Evolutionary conservation across 208 protist species (phyloP).

Genomic region (Leishmania braziliensis): DNA sequence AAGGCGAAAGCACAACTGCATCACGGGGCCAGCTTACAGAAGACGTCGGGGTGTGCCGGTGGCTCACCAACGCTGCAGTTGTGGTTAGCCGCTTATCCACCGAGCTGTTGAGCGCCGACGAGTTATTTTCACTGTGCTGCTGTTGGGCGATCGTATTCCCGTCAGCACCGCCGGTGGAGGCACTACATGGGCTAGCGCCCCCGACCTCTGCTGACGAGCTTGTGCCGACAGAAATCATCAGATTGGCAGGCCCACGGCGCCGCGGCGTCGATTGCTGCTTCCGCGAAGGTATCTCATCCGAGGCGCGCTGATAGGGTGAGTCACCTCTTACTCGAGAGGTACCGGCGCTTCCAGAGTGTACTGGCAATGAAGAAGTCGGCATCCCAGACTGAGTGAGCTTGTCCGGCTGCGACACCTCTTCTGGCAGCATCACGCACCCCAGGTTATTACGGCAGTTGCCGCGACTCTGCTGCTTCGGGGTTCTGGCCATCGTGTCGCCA

Average conservation of each 20-base stretch:
- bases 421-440: background rate
- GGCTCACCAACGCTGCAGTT: background rate
- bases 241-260: background rate
- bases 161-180: background rate
- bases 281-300: background rate
- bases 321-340: background rate
- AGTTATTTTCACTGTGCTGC: slow-evolving; percentile 18
- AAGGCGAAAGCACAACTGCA: background rate
- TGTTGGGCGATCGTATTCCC: slow-evolving; percentile 7
- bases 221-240: background rate
- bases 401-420: slow-evolving; percentile 1
- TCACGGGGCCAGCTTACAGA: slow-evolving; percentile 6
- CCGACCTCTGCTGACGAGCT: background rate
- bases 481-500: background rate
- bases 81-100: slow-evolving; percentile 2
- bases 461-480: background rate
- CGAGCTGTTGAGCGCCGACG: slow-evolving; percentile 10
- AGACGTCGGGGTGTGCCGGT: background rate
- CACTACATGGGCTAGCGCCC: background rate
- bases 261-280: background rate
- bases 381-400: slow-evolving; percentile 3
- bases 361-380: background rate
- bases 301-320: background rate
- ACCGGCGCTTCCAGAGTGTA: background rate
- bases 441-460: background rate